Base-by-base conservation (phyloP, 225 moss, liverwort and hornwort genomes). In the Climacium dendroides region DNA sequence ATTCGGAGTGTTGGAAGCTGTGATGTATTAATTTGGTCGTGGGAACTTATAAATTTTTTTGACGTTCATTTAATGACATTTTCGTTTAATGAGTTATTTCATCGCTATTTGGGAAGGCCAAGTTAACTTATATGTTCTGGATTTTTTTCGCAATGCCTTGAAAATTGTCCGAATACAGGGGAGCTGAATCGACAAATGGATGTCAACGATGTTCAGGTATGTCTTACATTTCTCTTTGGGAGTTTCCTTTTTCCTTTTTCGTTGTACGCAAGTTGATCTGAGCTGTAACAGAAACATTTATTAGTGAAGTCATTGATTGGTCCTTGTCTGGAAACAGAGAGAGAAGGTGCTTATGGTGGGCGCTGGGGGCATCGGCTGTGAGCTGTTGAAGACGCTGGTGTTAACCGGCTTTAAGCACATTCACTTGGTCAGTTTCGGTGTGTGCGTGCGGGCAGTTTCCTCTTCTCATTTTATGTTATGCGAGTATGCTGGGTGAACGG, bases 281-380 rank as follows among this genome's bases (percentile, higher is more conserved):
- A 66, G 75, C 66, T 89, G 50, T 71, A n/a, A 16, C 78, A 13
- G 67, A 54, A 43, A 28, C 62, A 19, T 69, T 79, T 11, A 13
- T 53, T 54, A 69, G 43, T 35, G 61, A 62, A n/a, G 28, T 85
- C 60, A n/a, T 66, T 78, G 80, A 79, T 67, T 82, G 30, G 78
- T 86, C 82, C 72, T 89, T 79, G 55, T 75, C 66, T 87, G 89
- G 57, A 82, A 80, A 80, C 94, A 95, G 97, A 89, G 64, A 54
- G 94, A 95, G 91, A 96, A 95, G 90, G 98, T 99, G 89, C 93
- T 99, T 67, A 97, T 99, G 98, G 98, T 99, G 57, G 98, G 98
- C 80, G 98, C 98, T 82, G 98, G 98, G 83, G 98, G 98, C 72
- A 99, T 99, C 88, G 98, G 98, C 63, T 99, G 98, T 89, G 98